Conservation (phyloP, 2,329 filamentous ascomycete genomes). For the Plenodomus tracheiphilus region DNA sequence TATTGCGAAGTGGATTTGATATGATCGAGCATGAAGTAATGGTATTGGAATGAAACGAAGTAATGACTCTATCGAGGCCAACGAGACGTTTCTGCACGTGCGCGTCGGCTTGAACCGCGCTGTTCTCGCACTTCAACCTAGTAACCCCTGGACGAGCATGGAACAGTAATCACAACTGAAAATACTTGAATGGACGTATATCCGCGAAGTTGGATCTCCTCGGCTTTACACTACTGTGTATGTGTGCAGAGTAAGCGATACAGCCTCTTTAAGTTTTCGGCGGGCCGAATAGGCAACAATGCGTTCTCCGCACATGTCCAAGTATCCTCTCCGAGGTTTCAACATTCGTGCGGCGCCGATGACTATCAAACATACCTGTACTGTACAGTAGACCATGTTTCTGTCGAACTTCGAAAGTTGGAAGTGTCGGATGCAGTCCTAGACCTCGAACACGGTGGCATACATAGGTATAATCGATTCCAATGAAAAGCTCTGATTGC, state of each 20-base stretch:
- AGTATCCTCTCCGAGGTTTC: not conserved
- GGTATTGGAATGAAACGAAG: not conserved
- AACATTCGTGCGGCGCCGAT: not conserved
- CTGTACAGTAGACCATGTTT: not conserved
- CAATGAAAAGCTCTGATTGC: no score
- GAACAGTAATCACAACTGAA: not conserved
- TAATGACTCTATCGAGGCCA: not conserved
- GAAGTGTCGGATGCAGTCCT: not conserved
- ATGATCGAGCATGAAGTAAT: not conserved
- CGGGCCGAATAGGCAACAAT: not conserved
- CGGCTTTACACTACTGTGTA: no score
- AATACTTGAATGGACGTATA: not conserved
- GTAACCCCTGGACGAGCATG: not conserved
- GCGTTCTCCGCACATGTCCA: not conserved
- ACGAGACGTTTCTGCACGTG: not conserved
- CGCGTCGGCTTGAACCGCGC: not conserved
- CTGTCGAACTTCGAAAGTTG: no score
- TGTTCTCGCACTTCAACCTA: not conserved
- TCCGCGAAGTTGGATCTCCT: no score
- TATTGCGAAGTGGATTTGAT: no score
- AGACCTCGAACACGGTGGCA: not conserved
- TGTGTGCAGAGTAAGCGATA: no score
- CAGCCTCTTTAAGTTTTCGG: no score
- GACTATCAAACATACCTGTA: not conserved
- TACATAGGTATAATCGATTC: not conserved